Evolutionary conservation across 768 basidiomycete genomes (phyloP).

Genomic region (Collybia sp.): DNA sequence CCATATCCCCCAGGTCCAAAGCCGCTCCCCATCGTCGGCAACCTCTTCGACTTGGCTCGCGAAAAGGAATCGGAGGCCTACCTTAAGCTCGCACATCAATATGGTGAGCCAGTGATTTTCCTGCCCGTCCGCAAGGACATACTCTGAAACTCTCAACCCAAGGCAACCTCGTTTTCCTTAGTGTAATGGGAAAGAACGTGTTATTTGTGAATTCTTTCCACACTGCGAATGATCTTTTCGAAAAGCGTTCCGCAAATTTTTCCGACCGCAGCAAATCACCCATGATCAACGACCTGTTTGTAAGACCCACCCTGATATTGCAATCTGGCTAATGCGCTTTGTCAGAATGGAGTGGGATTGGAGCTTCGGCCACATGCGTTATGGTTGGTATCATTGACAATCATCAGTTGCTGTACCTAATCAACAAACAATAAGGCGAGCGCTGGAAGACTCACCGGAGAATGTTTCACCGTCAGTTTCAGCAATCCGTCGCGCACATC

Average conservation of each 20-base stretch:
- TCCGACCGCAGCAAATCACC: conserved; percentile 3
- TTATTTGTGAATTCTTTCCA: conserved; percentile 38
- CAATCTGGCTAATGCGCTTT: not conserved
- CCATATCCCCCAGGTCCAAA: conserved; percentile 53
- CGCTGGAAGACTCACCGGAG: conserved; percentile 48
- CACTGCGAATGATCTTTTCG: not conserved
- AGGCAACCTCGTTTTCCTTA: conserved; percentile 51
- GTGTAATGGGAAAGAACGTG: conserved; percentile 42
- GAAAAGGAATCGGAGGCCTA: conserved; percentile 36
- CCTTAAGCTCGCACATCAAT: conserved; percentile 30
- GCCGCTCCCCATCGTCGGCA: conserved; percentile 48
- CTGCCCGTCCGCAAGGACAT: not conserved
- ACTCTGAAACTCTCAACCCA: not conserved
- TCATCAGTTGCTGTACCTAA: not conserved
- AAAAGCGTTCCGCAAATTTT: not conserved
- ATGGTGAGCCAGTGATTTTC: conserved; percentile 24
- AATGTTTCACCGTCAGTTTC: conserved; percentile 49
- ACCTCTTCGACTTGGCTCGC: conserved; percentile 41
- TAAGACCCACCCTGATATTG: no score
- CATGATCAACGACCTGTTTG: not conserved
- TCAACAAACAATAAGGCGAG: conserved; percentile 28
- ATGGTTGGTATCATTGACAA: conserved; percentile 7
- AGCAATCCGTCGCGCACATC: conserved; percentile 31
- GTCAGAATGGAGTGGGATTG: conserved; percentile 20
- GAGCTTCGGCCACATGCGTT: conserved; percentile 10